Base-by-base conservation (phyloP, 2,329 filamentous ascomycete species). In the Fusarium xyrophilum region DNA sequence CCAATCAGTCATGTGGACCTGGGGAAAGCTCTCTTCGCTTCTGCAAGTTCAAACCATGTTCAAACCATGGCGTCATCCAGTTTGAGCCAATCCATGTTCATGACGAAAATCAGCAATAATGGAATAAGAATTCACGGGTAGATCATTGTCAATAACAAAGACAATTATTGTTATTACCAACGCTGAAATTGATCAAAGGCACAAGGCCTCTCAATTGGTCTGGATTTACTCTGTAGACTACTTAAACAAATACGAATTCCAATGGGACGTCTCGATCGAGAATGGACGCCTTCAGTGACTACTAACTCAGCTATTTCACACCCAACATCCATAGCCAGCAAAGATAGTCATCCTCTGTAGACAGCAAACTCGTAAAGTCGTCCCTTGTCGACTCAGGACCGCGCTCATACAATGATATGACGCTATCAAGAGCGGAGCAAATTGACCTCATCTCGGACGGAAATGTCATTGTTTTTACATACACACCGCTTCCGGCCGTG, bases 11-110 rank as follows among this genome's bases (percentile, higher is more conserved):
- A 32, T 21, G 46, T 64, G 59, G 43, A 65, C 53, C 50, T 66
- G 61, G 63, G 51, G 62, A 62, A 63, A 67, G 66, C 54, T 68
- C 47, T 68, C 35, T 54, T 61, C 55, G 66, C 63, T 69, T 58
- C 67, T 69, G 67, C 55, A 60, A 56, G 58, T 48, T 38, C 44
- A 28, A 62, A 33, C 63, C 58, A 69, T 70, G 58, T 48, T 38
- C 44, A 28, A 62, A 33, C 63, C 58, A 69, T 70, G 67, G 42
- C 54, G 47, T 60, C 51, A 57, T 67, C 44, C 35, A 56, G 23
- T 39, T 33, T 57, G 32, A 53, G 39, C 58, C 58, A 60, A 70
- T 70, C 67, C 67, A 54, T 67, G 59, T 61, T 36, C 33, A 33
- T 55, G 54, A 54, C 42, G 33, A 55, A 60, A 67, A 65, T 67